A percentile compares a stretch with the other conserved stretches of the same genome.
Evolutionary conservation across 306 rosid species (phyloP).

Genomic region (Cucumis hystrix): DNA sequence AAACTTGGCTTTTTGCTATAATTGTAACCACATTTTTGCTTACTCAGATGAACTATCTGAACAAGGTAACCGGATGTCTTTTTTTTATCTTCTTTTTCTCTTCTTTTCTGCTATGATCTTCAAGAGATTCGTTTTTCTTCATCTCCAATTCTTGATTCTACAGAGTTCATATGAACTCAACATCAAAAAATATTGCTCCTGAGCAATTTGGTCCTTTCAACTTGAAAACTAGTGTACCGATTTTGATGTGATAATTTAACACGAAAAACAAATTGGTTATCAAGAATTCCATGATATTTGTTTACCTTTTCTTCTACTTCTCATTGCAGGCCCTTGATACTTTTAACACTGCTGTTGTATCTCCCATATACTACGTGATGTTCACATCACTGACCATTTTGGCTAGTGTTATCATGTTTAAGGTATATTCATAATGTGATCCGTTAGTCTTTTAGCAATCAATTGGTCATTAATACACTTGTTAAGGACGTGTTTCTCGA

Average conservation of each 20-base stretch:
- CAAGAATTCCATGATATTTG: neutral
- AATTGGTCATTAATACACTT: neutral
- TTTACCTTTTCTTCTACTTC: neutral
- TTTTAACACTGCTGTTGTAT: conserved; percentile 92
- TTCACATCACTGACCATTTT: conserved; percentile 87
- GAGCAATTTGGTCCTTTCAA: neutral
- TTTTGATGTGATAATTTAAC: neutral
- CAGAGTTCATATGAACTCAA: neutral
- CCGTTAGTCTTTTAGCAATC: neutral
- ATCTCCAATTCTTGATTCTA: neutral
- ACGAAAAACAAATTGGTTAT: neutral
- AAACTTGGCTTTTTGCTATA: conserved; percentile 58
- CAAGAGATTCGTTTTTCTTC: neutral
- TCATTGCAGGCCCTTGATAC: conserved; percentile 89
- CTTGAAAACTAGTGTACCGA: neutral
- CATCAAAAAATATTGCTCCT: neutral
- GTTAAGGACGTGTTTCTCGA: neutral
- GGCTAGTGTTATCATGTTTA: conserved; percentile 97
- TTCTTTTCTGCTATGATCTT: neutral
- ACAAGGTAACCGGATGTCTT: conserved; percentile 28
- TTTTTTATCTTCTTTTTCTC: neutral
- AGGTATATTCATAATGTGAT: conserved; percentile 33
- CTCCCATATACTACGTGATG: conserved; percentile 95
- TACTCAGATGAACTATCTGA: conserved; percentile 72
- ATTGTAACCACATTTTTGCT: conserved; percentile 49